phyloP scores from a whole-genome alignment of 1,284 basidiomycete species.

The Tranzscheliella williamsii region DNA sequence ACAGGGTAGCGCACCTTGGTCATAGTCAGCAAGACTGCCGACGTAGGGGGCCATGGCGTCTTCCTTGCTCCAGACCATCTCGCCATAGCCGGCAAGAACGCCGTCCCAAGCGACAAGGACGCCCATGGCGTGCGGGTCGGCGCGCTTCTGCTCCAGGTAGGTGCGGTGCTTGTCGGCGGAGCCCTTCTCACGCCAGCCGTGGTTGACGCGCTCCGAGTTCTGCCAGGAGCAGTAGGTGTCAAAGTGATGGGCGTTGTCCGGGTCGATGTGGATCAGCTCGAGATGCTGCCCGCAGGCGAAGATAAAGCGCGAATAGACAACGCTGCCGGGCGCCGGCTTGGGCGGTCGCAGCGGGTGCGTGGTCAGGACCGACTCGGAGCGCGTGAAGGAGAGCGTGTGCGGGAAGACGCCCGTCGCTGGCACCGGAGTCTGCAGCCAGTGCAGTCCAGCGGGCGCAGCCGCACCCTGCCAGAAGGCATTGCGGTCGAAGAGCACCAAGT shows the following conservation, averaged over 20 bases:
- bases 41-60: conserved; percentile 47
- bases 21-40: conserved; percentile 63
- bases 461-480: conserved; percentile 68
- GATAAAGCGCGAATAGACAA: conserved; percentile 66
- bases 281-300: conserved; percentile 64
- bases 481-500: conserved; percentile 63
- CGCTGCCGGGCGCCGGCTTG: conserved; percentile 65
- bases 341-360: conserved; percentile 67
- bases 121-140: conserved; percentile 64
- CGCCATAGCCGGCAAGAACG: conserved; percentile 67
- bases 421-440: conserved; percentile 59
- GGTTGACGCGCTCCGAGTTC: conserved; percentile 66
- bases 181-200: conserved; percentile 67
- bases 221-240: conserved; percentile 67
- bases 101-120: conserved; percentile 67
- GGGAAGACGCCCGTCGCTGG: conserved; percentile 61
- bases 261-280: conserved; percentile 65
- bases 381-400: conserved; percentile 64
- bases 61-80: conserved; percentile 67
- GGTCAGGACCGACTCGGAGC: conserved; percentile 64
- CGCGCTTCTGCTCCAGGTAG: conserved; percentile 63
- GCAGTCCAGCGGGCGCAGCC: conserved; percentile 63
- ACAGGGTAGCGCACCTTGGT: no score
- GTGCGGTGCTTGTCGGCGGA: conserved; percentile 65
- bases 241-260: conserved; percentile 63